Evolutionary conservation across 208 protist species (phyloP).

Genomic region (Cochliopodium minus): DNA sequence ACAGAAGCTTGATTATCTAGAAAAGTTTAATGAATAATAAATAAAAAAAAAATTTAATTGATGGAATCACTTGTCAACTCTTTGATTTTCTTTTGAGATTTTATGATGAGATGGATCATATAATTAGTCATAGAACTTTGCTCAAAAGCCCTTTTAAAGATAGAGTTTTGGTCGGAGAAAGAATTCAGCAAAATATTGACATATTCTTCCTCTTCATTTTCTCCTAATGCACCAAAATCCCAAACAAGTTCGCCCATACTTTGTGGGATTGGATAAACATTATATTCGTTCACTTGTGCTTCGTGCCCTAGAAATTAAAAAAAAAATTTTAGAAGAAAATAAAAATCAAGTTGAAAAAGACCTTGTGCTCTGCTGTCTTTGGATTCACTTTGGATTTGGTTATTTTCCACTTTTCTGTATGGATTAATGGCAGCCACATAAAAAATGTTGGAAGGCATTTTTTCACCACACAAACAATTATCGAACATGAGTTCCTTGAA

Average conservation of each 20-base stretch:
- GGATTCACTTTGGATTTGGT: neutral
- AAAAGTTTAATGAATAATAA: no score
- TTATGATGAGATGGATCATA: no score
- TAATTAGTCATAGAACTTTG: no score
- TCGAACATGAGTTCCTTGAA: slow-evolving; percentile 34
- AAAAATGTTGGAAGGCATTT: slow-evolving; percentile 26
- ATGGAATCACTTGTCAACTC: no score
- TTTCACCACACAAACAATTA: slow-evolving; percentile 18
- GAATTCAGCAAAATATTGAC: slow-evolving; percentile 10
- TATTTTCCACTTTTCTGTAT: neutral
- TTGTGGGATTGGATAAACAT: slow-evolving; percentile 15
- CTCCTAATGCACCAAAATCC: slow-evolving; percentile 16
- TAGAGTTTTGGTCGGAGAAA: no score
- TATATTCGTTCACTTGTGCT: neutral
- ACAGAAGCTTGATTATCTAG: no score
- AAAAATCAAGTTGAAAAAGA: neutral
- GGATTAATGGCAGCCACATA: slow-evolving; percentile 33
- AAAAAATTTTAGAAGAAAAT: slow-evolving; percentile 9
- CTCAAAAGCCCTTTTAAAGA: no score
- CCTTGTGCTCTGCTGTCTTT: neutral
- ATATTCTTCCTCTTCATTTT: slow-evolving; percentile 19
- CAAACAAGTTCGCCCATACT: slow-evolving; percentile 17
- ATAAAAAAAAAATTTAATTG: no score
- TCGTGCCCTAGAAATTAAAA: neutral
- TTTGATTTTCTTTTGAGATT: no score